Evolutionary conservation across 2,329 filamentous ascomycete species (phyloP), one percentile per base, ranked within the genome.

Genomic region (Microsporum canis): DNA sequence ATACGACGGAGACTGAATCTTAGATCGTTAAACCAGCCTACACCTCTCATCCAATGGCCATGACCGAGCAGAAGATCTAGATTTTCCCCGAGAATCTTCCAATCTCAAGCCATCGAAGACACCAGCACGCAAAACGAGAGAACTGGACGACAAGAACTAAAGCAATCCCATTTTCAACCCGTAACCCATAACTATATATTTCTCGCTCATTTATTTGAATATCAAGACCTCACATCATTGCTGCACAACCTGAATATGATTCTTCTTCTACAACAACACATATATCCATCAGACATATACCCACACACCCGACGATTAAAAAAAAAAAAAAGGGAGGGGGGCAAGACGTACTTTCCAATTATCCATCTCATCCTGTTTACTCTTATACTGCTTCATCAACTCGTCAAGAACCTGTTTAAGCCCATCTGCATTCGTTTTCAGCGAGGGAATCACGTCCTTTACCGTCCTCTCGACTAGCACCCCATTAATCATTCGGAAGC

Each of bases 401-500:
- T 96, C 92, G 65, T 96, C 91, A 60, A 97, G 79, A 34, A 97
- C 91, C 77, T 96, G 95, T 77, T 88, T 94, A 71, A 99, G 73
- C 1, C 94, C 92, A 65, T 97, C 92, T 31, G 90, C 88, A 73
- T 99, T 97, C 23, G 91, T 97, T 77, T 90, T 87, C 63, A 99
- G 80, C 31, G 90, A 88, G 4, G 94, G 94, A 60, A 95, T 81
- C 10, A 99, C 89, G 74, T 97, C 94, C 74, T 90, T 82, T 67
- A 99, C 89, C 14, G 92, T 97, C 68, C 91, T 84, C 79, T 99
- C 94, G 60, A 96, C 89, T 62, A 99, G 79, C 29, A 97, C 91
- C 53, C 94, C 94, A 74, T 99, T 97, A 74, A 99, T 95, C 84
- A 99, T 90, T 68, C 94, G 91, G 78, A 97, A 99, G 77, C 92